A percentile compares a stretch with the other conserved stretches of the same genome.
phyloP scores from a whole-genome alignment of 305 asterid species.

The Stenogyne calaminthoides region DNA sequence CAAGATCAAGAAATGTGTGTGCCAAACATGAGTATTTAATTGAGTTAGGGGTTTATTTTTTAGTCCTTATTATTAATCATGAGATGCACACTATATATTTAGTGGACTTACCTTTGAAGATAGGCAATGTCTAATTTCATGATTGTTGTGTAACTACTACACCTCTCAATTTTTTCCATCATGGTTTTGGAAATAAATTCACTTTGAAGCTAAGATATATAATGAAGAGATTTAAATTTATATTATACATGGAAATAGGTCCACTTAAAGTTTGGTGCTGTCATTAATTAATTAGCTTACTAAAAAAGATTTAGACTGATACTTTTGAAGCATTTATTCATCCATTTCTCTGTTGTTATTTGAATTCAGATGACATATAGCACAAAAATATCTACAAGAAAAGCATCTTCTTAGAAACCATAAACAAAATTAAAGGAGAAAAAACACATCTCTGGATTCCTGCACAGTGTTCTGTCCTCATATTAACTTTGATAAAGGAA shows the following conservation, averaged over 20 bases:
- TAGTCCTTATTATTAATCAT: conserved; percentile 35
- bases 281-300: not conserved
- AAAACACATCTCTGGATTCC: conserved; percentile 13
- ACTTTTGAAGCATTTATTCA: not conserved
- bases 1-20: conserved; percentile 14
- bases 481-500: conserved; percentile 34
- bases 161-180: conserved; percentile 14
- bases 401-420: conserved; percentile 27
- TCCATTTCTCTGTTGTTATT: not conserved
- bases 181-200: conserved; percentile 15
- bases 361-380: conserved; percentile 1
- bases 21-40: conserved; percentile 27
- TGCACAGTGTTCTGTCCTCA: conserved; percentile 26
- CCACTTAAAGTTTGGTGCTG: too few relatives aligned
- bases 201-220: conserved; percentile 40
- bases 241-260: too few relatives aligned
- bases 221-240: conserved; percentile 10
- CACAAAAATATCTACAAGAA: conserved; percentile 26
- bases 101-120: conserved; percentile 58
- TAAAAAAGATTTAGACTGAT: not conserved
- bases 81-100: conserved; percentile 22
- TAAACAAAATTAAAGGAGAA: conserved; percentile 19
- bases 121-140: conserved; percentile 30
- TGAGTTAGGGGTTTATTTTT: conserved; percentile 9
- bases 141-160: conserved; percentile 18